phyloP scores from a whole-genome alignment of 257 asterid genomes.

The Asclepias syriaca region DNA sequence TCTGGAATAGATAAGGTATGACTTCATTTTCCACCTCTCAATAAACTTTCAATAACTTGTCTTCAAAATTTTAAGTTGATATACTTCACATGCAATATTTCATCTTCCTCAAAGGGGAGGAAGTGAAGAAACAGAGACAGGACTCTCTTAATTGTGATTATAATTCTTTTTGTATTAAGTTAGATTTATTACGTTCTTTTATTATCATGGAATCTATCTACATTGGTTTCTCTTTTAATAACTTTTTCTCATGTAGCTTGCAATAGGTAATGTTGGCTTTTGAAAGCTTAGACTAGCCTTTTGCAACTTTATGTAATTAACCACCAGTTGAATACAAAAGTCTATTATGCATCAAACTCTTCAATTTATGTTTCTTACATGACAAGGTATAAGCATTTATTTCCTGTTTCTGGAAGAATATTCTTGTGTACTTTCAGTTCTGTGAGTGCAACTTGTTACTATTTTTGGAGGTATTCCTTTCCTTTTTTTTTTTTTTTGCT shows the following conservation, averaged over 20 bases:
- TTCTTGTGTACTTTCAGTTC: not conserved
- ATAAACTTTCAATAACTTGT: not conserved
- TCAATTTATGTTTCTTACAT: not conserved
- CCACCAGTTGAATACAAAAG: not conserved
- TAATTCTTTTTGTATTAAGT: not conserved
- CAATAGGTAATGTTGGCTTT: not conserved
- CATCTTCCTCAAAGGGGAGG: not conserved
- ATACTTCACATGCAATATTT: not conserved
- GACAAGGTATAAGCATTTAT: not conserved
- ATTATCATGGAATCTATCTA: not conserved
- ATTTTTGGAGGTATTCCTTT: no score
- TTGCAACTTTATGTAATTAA: not conserved
- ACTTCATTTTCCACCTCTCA: slow-evolving; percentile 13
- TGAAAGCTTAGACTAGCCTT: not conserved
- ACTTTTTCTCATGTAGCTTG: not conserved
- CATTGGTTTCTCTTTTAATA: not conserved
- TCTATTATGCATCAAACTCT: not conserved
- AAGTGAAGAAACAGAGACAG: not conserved
- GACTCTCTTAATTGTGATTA: not conserved
- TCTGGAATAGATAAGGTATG: slow-evolving; percentile 80
- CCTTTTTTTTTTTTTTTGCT: not conserved
- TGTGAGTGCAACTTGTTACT: not conserved
- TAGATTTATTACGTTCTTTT: not conserved
- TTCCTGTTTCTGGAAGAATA: not conserved
- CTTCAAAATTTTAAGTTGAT: not conserved